Base-by-base conservation (phyloP, 1,284 basidiomycete species). In the Fomitiporia mediterranea region DNA sequence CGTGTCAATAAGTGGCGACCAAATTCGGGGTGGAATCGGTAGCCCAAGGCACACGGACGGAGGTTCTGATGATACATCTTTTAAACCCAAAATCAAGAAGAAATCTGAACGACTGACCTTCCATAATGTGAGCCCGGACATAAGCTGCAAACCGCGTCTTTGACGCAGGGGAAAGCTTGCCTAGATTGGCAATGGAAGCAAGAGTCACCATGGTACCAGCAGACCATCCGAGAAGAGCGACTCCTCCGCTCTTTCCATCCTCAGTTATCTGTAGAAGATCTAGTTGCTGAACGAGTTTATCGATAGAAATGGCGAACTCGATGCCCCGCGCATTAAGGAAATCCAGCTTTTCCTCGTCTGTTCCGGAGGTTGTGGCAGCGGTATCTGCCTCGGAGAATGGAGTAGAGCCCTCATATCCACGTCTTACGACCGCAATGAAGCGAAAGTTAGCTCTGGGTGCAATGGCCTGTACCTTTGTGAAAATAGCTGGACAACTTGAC, bases 361-460 rank as follows among this genome's bases (percentile, higher is more conserved):
- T 27, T 2, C 51, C 60, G 7, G 47, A 4, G 6, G 3, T 35
- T 50, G 61, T 7, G 27, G 56, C 39, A 11, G 55, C 55, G 2
- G 54, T 56, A 42, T 68, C 66, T 13, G 56, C 63, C 2, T 61
- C 58, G 4, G 58, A 60, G 38, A 61, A 67, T 8, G 60, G 62
- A 1, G 60, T 62, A 2, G 69, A 65, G 8, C 67, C 66, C 11
- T 62, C 59, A 44, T 68, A 71, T 44, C 67, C 67, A 9, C 69
- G 65, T 7, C 69, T 61, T 48, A 68, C 69, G 17, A 68, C 49
- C 25, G 65, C 53, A 27, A 70, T 59, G n/a, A 66, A 35, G 19
- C 68, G 67, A 1, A 64, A 25, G 40, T 67, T 64, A 27, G 59
- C 34, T 40, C 59, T 37, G 11, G 51, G 60, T 1, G 63, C 64